Base-by-base conservation (phyloP, 2,329 filamentous ascomycete genomes). In the Cladophialophora yegresii region DNA sequence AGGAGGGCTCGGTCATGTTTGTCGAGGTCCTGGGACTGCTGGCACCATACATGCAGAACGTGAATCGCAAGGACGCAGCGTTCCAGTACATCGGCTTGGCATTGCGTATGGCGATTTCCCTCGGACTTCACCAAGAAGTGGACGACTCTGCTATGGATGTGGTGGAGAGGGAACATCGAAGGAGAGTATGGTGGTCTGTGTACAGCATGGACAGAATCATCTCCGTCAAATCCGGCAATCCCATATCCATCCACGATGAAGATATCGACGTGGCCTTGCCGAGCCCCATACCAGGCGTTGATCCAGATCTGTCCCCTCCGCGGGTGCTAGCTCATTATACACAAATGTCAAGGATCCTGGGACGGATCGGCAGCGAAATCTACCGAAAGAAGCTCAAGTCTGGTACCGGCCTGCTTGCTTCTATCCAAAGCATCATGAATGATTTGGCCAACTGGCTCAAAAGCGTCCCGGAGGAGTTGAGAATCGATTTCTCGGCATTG, bases 11-110 rank as follows among this genome's bases (percentile, higher is more conserved):
- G 0, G 78, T 85, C 1, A 73, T 83, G 20, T 84, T 83, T 49
- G 82, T 85, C 2, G 83, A 85, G 70, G 82, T 84, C 1, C 73
- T 85, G 7, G 81, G 82, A 8, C 78, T 84, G 54, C 78, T 83
- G 1, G 83, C 82, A 13, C 85, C 85, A 68, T 85, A 84, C 49
- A 80, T 85, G 78, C 83, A 85, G 66, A 85, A 84, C 64, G 76
- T 85, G 65, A 84, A 85, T 68, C 78, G 82, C 0, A 76, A 81
- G 22, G 83, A 85, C 71, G 82, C 82, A 2, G 83, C 83, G 0
- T 85, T 83, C 60, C 75, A 85, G 22, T 85, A 84, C 47, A 80
- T 83, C 20, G 83, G 82, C 7, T 76, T 82, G 45, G 83, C 83
- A 3, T 72, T 85, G 28, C 80, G 83, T 12, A 85, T 85, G 83